Conservation (phyloP, 805 yeast genomes). For the Saccharomycopsis sp. region DNA sequence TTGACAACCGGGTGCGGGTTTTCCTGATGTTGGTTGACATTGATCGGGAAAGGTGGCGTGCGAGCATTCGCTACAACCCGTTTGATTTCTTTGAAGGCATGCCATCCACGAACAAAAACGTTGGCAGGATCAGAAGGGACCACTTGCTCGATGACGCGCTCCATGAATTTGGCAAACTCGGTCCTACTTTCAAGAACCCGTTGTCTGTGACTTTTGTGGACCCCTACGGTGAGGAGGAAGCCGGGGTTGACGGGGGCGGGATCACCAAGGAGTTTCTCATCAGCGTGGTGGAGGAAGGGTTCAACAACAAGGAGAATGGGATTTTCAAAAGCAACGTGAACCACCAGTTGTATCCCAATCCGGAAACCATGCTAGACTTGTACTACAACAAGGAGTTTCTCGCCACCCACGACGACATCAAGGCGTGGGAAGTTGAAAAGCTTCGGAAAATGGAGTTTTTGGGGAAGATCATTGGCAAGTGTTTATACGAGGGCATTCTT, state of each 20-base stretch:
- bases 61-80: conserved; percentile 18
- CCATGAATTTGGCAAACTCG: conserved; percentile 43
- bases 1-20: conserved; percentile 60
- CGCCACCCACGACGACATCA: conserved; percentile 22
- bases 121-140: conserved; percentile 60
- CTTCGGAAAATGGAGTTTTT: conserved; percentile 45
- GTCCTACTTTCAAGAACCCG: conserved; percentile 47
- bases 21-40: conserved; percentile 54
- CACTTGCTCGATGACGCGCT: conserved; percentile 69
- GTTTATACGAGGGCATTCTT: conserved; percentile 73
- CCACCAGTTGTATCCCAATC: conserved; percentile 69
- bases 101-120: conserved; percentile 20
- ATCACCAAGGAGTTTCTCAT: conserved; percentile 85
- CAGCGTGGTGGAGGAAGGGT: conserved; percentile 59
- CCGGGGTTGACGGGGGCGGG: conserved; percentile 97
- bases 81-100: conserved; percentile 16
- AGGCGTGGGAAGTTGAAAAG: conserved; percentile 18
- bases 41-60: conserved; percentile 35
- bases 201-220: conserved; percentile 61
- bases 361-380: conserved; percentile 36
- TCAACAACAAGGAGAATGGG: conserved; percentile 31
- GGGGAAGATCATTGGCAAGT: conserved; percentile 82
- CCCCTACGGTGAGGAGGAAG: conserved; percentile 65
- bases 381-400: conserved; percentile 29
- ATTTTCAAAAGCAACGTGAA: conserved; percentile 38